Evolutionary conservation across 208 protist genomes (phyloP).

Genomic region (Strigomonas galati): DNA sequence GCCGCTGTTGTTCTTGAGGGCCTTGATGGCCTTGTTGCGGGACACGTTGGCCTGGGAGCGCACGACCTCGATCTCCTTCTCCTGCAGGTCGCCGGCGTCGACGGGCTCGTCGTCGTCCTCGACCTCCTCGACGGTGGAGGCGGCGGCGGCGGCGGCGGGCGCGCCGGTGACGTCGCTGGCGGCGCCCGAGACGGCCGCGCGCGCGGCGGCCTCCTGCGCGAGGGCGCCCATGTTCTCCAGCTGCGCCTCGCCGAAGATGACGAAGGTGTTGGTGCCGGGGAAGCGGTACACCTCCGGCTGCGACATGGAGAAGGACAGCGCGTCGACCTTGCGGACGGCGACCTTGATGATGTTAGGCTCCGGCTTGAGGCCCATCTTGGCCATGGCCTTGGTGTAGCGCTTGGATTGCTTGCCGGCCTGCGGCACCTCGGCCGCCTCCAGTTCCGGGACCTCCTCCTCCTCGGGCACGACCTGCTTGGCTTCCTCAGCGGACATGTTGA

Average conservation of each 20-base stretch:
- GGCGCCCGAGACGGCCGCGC: constrained; percentile 53
- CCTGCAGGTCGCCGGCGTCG: constrained; percentile 54
- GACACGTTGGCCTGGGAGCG: constrained; percentile 72
- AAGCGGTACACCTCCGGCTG: constrained; percentile 97
- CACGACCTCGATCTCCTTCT: constrained; percentile 87
- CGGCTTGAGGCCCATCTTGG: constrained; percentile 96
- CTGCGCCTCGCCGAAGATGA: constrained; percentile 97
- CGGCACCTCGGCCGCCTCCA: constrained; percentile 66
- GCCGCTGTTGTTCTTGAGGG: constrained; percentile 83
- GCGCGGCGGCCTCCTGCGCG: constrained; percentile 66
- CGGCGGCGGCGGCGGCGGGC: constrained; percentile 22
- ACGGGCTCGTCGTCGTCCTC: constrained; percentile 54
- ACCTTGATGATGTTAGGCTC: constrained; percentile 91
- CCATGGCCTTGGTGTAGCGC: constrained; percentile 96
- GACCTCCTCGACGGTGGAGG: constrained; percentile 23
- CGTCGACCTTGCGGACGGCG: constrained; percentile 89
- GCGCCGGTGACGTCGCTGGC: constrained; percentile 12
- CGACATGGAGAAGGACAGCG: constrained; percentile 91
- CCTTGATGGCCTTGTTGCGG: constrained; percentile 74
- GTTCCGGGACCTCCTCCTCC: constrained; percentile 73
- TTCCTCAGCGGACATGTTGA: constrained; percentile 31
- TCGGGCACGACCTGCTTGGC: constrained; percentile 44
- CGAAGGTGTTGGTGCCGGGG: constrained; percentile 94
- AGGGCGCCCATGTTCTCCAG: constrained; percentile 87
- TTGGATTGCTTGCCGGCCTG: constrained; percentile 85